These are phyloP conservation scores for Penicillium fimorum DNA, from an alignment of 495 filamentous ascomycete genomes.

Conservation along the genomic window DNA sequence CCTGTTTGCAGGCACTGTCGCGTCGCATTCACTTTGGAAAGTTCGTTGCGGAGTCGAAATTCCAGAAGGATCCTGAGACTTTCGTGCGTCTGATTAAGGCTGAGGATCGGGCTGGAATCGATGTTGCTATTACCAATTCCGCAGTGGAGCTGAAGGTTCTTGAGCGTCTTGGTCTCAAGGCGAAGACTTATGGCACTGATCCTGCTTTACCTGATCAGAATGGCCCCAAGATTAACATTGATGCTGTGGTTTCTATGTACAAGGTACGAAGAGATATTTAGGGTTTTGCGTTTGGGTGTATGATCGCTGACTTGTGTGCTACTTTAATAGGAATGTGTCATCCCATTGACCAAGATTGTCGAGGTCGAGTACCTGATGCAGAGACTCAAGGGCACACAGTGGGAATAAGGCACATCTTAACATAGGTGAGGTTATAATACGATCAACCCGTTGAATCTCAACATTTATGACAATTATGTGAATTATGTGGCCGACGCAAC, in stretches of 20 bases:
- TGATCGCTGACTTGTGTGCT: conserved; percentile 22
- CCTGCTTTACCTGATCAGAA: conserved; percentile 61
- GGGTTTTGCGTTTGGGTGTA: not conserved
- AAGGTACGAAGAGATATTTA: conserved; percentile 48
- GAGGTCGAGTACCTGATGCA: conserved; percentile 99
- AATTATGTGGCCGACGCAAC: conserved; percentile 3
- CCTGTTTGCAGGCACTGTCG: conserved; percentile 86
- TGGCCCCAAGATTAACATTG: conserved; percentile 78
- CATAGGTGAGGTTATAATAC: conserved; percentile 29
- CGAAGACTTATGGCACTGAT: conserved; percentile 91
- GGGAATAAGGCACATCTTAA: conserved; percentile 44
- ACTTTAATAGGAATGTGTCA: conserved; percentile 73
- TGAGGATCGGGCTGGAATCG: conserved; percentile 76
- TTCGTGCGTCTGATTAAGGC: conserved; percentile 79
- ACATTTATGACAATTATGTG: conserved; percentile 5
- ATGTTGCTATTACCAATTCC: conserved; percentile 83
- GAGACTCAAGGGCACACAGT: conserved; percentile 68
- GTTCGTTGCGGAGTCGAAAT: conserved; percentile 99
- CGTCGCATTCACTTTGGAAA: conserved; percentile 96
- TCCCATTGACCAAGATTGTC: conserved; percentile 94
- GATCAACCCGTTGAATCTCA: conserved; percentile 13
- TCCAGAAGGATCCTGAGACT: conserved; percentile 72
- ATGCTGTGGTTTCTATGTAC: conserved; percentile 94
- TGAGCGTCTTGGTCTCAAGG: conserved; percentile 84
- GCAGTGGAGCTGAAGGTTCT: conserved; percentile 91